A percentile compares a stretch with the other conserved stretches of the same genome.
These are phyloP conservation scores for Mortierella sp. DNA, from an alignment of 371 early-diverging fungal genomes.

Conservation along the genomic window DNA sequence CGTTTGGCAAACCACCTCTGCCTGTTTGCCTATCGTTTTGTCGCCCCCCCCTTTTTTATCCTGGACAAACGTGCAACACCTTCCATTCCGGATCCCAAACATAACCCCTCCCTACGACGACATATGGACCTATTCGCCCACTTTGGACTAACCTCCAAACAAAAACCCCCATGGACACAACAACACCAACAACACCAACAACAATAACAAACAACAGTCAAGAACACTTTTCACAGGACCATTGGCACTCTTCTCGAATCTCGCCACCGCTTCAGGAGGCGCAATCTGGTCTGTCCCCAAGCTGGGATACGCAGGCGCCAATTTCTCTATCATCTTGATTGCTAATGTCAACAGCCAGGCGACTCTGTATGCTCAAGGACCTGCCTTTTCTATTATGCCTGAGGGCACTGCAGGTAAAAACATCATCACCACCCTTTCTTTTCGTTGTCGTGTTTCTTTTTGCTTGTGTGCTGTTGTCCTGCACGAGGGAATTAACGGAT, in stretches of 20 bases:
- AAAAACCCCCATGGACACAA: not conserved
- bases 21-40: not conserved
- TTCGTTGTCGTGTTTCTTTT: not conserved
- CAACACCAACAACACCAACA: not conserved
- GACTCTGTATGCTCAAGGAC: slow-evolving; percentile 25
- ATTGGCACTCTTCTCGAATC: slow-evolving; percentile 37
- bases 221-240: slow-evolving; percentile 46
- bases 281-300: slow-evolving; percentile 41
- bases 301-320: slow-evolving; percentile 36
- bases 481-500: not conserved
- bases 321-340: slow-evolving; percentile 35
- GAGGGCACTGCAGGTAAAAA: slow-evolving; percentile 38
- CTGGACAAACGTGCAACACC: not conserved
- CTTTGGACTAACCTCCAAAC: not conserved
- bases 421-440: not conserved
- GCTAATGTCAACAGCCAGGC: slow-evolving; percentile 34
- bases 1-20: not conserved
- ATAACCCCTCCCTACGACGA: not conserved
- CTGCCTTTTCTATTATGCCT: slow-evolving; percentile 28
- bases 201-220: slow-evolving; percentile 15
- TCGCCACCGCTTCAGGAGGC: slow-evolving; percentile 25
- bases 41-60: not conserved
- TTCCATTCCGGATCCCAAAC: not conserved
- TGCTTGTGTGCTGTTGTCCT: not conserved
- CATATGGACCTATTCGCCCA: not conserved